Conservation (phyloP, 2,329 filamentous ascomycete genomes). For the Phoma sp. region DNA sequence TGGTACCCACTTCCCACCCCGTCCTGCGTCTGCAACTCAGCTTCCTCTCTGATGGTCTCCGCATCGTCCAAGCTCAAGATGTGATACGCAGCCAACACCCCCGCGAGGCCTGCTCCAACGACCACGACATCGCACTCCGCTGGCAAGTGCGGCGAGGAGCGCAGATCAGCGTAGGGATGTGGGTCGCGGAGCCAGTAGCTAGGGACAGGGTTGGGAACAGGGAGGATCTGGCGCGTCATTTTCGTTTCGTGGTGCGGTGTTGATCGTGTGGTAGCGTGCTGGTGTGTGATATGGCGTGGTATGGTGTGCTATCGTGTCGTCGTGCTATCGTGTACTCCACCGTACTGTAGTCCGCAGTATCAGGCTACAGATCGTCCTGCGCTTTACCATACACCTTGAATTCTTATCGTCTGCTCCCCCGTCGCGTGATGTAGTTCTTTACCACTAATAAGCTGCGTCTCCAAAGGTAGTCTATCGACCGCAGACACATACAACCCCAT, state of each 20-base stretch:
- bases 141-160: constrained; percentile 39
- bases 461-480: too few species aligned
- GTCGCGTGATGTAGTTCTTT: too few species aligned
- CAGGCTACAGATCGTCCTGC: too few species aligned
- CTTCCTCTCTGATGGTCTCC: not conserved
- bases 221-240: constrained; percentile 29
- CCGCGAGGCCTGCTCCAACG: constrained; percentile 45
- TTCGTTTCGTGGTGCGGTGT: not conserved
- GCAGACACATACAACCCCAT: too few species aligned
- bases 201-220: constrained; percentile 38
- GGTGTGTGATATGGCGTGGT: not conserved
- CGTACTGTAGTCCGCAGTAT: too few species aligned
- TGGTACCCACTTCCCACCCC: not conserved
- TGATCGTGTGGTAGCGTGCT: too few species aligned
- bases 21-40: not conserved
- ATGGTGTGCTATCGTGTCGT: too few species aligned
- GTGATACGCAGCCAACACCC: constrained; percentile 40
- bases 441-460: too few species aligned
- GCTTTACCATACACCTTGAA: too few species aligned
- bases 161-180: constrained; percentile 33
- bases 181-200: constrained; percentile 49
- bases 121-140: constrained; percentile 38
- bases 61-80: constrained; percentile 18
- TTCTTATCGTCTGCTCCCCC: too few species aligned
- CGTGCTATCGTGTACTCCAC: too few species aligned